Base-by-base conservation (phyloP, 192 early-diverging fungal species). In the Coemansia sp. region DNA sequence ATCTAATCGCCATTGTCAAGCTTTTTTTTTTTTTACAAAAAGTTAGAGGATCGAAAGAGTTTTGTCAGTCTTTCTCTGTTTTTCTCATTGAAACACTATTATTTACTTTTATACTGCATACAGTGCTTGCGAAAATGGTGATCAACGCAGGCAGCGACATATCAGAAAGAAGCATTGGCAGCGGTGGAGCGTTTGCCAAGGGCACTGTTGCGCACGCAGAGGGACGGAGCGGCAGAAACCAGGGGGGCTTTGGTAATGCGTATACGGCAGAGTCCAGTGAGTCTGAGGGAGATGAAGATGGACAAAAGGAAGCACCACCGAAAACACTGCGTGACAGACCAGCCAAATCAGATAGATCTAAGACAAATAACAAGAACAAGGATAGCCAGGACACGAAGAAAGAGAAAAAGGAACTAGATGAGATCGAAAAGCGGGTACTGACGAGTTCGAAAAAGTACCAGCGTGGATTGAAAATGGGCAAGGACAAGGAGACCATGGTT, bases 391-490 rank as follows among this genome's bases (percentile, higher is more conserved):
- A 58, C 30, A 36, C 13, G 27, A 55, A n/a, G 50, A 31, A 42
- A 22, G 27, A n/a, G n/a, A n/a, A 27, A 25, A 36, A 62, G 47
- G 38, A 54, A 29, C 29, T 23, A 13, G 58, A 68, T 28, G 56
- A 41, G 19, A 57, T 70, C 6, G 41, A 62, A 19, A 42, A 48
- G 34, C 57, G 58, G 45, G 50, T 62, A 37, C 45, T 59, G 33
- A 45, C 54, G 42, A 36, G 56, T 25, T 29, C 71, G 11, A 40
- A 66, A 65, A 79, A 79, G 53, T 79, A 79, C 63, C 62, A 62
- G 30, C 70, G 75, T 13, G 70, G 63, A 41, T 20, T 47, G 44
- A 28, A 28, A 6, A 33, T 17, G 28, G 28, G 29, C 28, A 27
- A 55, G 23, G 55, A 42, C 30, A 50, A 52, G 22, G 64, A 61